Conservation (phyloP, 345 rosid genomes). For the Lagerstroemia speciosa region DNA sequence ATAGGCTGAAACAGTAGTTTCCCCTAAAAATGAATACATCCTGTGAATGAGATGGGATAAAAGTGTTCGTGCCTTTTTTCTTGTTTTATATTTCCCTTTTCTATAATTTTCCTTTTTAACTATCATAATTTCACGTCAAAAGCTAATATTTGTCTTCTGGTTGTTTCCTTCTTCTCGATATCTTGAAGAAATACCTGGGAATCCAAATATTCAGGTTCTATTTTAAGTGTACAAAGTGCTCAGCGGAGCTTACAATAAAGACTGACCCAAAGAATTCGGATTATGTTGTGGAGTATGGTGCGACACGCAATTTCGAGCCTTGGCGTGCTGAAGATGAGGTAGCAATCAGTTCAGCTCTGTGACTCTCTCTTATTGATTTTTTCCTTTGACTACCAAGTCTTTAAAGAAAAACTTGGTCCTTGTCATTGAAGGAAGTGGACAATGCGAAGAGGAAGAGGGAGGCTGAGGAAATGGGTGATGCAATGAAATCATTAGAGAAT, state of each 20-base stretch:
- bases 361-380: background rate
- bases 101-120: too few species aligned
- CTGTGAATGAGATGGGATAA: too few species aligned
- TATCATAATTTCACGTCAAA: too few species aligned
- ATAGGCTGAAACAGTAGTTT: too few species aligned
- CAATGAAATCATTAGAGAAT: conserved; percentile 90
- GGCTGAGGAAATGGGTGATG: conserved; percentile 91
- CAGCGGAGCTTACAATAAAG: conserved; percentile 80
- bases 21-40: too few species aligned
- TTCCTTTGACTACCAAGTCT: background rate
- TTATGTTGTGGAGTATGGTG: conserved; percentile 80
- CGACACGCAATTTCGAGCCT: conserved; percentile 81
- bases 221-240: conserved; percentile 90
- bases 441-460: conserved; percentile 48
- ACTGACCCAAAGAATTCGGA: conserved; percentile 97
- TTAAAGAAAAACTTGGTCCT: background rate
- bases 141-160: background rate
- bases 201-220: conserved; percentile 86
- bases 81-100: background rate
- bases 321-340: conserved; percentile 97
- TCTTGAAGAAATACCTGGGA: conserved; percentile 73
- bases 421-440: conserved; percentile 37
- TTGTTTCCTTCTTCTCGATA: background rate
- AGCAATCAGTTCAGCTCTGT: background rate
- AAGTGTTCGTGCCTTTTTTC: too few species aligned